Base-by-base conservation (phyloP, 129 eudicot genomes). In the Flaveria brownii region DNA sequence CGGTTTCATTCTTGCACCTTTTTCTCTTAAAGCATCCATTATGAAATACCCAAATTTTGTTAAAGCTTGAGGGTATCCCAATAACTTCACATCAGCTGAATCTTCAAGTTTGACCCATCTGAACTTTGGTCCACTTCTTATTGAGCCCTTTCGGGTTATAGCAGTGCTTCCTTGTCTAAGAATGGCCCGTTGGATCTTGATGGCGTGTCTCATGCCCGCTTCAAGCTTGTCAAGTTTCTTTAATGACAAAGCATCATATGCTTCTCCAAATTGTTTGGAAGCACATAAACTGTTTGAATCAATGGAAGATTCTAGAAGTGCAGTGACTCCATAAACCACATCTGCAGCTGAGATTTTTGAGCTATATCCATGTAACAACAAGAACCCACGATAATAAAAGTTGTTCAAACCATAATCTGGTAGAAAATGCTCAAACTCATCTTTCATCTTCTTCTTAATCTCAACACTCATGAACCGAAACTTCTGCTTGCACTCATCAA, bases 41-140 rank as follows among this genome's bases (percentile, higher is more conserved):
- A 94, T 57, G 77, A 94, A 94, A 73, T 78, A 89, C 77, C 99
- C 96, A 8, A 89, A 94, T 78, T 94, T 94, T 0, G 99, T 94
- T 72, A 94, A 80, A 62, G 99, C 97, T 80, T 94, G 99, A 14
- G 99, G 99, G 47, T 87, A 80, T 41, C 96, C 93, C 73, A 94
- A 69, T 8, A 94, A 78, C 64, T 91, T 89, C 9, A 90, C 69
- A 64, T 91, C 99, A 0, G 92, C 87, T 1, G 99, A 87, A 75
- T 95, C 97, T 78, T 91, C 99, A 6, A 95, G 92, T 72, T 89
- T 91, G 54, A 95, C 97, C 99, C 97, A 95, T 85, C 99, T 83
- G 77, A 95, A 95, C 69, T 85, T 95, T 16, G 95, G 80, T 20
- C 96, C 96, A 61, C 99, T 95, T 87, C 99, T 83, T 62, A 95